Conservation (phyloP, 257 asterid species). For the Asclepias syriaca region DNA sequence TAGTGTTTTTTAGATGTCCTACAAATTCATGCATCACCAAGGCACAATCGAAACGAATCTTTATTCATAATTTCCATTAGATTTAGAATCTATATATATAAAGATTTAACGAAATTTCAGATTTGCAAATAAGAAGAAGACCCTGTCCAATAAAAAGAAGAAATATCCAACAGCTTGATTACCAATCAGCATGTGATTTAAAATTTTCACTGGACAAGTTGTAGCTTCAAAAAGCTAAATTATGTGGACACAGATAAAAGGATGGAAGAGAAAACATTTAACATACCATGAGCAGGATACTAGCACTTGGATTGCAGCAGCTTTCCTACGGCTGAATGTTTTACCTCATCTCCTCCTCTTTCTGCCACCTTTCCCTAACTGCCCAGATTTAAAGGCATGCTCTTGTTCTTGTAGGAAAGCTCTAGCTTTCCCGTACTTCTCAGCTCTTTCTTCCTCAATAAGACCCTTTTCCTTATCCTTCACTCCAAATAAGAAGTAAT, state of each 20-base stretch:
- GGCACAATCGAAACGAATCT: neutral
- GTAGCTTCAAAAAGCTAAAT: neutral
- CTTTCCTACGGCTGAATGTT: neutral
- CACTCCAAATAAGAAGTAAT: constrained; percentile 60
- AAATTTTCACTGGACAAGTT: neutral
- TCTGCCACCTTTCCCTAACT: constrained; percentile 69
- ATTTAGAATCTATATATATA: neutral
- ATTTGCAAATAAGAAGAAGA: neutral
- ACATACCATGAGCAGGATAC: constrained; percentile 1
- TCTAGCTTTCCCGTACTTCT: constrained; percentile 52
- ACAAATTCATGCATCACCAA: neutral
- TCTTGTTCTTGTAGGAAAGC: constrained; percentile 98
- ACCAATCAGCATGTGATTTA: neutral
- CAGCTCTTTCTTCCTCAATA: constrained; percentile 58
- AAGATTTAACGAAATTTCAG: neutral
- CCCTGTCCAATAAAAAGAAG: neutral
- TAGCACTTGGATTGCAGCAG: neutral
- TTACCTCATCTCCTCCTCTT: constrained; percentile 62
- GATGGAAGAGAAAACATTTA: neutral
- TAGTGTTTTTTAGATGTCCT: neutral
- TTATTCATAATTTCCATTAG: too few species aligned
- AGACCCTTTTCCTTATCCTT: constrained; percentile 55
- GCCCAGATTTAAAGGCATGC: constrained; percentile 89
- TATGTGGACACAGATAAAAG: neutral
- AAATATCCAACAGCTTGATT: neutral